Evolutionary conservation across 1,284 basidiomycete genomes (phyloP), one percentile per base, ranked within the genome.

Genomic region (Termitomyces sp.): DNA sequence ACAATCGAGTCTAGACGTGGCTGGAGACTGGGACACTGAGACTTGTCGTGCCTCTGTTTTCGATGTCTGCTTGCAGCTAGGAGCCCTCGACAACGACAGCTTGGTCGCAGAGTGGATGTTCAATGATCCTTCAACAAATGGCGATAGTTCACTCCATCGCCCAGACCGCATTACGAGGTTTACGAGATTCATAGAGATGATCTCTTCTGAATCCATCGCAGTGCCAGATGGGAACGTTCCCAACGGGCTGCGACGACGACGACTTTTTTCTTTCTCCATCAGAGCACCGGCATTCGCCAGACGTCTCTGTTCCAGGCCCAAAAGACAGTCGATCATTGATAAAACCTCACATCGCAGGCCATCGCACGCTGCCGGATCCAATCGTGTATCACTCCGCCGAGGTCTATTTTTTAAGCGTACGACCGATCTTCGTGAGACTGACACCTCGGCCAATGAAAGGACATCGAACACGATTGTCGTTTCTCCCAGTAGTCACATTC

Each of bases 21-120:
- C 19, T 19, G 5, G 30, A 28, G 43, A 50, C 34, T 50, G 57
- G 11, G 57, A 64, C 51, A 57, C 62, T 33, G 42, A 56, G 28
- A 49, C 50, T 16, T 40, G 66, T 19, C 63, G 66, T 3, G 64
- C 65, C 10, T 67, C 68, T 7, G 59, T 69, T 3, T 58, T 66
- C 42, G 64, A 69, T 46, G 64, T 62, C 47, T 68, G 67, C 37
- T 52, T 64, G 28, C 64, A 67, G 48, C 59, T 69, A 8, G 68
- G 68, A 24, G 67, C 62, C 1, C 60, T 69, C 8, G 66, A 69
- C 52, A 52, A 61, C 6, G 64, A 67, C 53, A 68, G 62, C 49
- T 56, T 59, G 24, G 53, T 68, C 33, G 65, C 63, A 10, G 56
- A 65, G 37, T 69, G 66, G 66, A 64, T 69, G 60, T 67, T 68